Evolutionary conservation across 2,329 filamentous ascomycete species (phyloP).

Genomic region (Pseudohalonectria lignicola): DNA sequence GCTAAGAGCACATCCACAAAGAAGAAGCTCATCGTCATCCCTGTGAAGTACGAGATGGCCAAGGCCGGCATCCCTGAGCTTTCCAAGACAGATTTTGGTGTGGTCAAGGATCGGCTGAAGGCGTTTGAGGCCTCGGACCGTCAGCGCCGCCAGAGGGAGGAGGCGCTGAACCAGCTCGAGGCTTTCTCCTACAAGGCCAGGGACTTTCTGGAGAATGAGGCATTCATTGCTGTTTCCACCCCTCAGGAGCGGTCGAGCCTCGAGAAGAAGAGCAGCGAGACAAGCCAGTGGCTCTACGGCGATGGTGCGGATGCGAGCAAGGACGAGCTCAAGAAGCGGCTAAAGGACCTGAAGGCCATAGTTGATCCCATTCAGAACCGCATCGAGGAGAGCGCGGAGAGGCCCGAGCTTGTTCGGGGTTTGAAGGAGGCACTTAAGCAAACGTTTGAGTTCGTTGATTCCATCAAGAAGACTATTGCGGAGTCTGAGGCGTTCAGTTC

Average conservation of each 20-base stretch:
- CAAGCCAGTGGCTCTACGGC: constrained; percentile 84
- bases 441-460: constrained; percentile 57
- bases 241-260: constrained; percentile 55
- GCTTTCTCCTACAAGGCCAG: constrained; percentile 82
- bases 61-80: constrained; percentile 39
- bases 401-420: constrained; percentile 57
- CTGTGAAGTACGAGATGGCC: constrained; percentile 36
- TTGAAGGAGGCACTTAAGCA: constrained; percentile 63
- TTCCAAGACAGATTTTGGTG: constrained; percentile 34
- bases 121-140: constrained; percentile 82
- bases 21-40: constrained; percentile 46
- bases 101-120: constrained; percentile 59
- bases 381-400: constrained; percentile 57
- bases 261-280: constrained; percentile 53
- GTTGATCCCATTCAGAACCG: constrained; percentile 68
- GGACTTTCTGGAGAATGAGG: constrained; percentile 68
- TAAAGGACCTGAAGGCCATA: constrained; percentile 67
- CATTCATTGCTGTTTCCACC: constrained; percentile 63
- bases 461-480: constrained; percentile 58
- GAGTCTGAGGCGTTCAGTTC: constrained; percentile 55
- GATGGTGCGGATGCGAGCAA: constrained; percentile 69
- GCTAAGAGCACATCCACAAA: constrained; percentile 42
- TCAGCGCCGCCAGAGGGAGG: constrained; percentile 66
- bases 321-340: constrained; percentile 62
- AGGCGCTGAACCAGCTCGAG: constrained; percentile 87